A percentile compares a stretch with the other conserved stretches of the same genome.
phyloP scores from a whole-genome alignment of 345 rosid species.

The Populus pruinosa region DNA sequence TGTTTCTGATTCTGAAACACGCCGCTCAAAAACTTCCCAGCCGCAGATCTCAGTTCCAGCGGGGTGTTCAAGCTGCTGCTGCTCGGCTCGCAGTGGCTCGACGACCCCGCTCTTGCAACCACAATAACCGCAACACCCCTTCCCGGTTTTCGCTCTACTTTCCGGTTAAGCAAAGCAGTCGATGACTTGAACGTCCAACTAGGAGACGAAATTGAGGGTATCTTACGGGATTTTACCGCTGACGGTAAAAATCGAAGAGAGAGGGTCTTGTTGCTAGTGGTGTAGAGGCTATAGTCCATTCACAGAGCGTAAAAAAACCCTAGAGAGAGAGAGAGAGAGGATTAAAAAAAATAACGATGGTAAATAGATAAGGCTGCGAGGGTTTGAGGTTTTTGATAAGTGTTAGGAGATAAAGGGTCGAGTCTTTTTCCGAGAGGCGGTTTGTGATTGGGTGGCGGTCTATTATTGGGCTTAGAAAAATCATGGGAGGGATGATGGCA shows the following conservation, averaged over 20 bases:
- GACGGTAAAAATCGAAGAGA: slow-evolving; percentile 32
- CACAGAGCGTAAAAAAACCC: slow-evolving; percentile 5
- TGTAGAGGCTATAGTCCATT: slow-evolving; percentile 53
- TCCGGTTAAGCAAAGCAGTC: slow-evolving; percentile 4
- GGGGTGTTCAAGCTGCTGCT: slow-evolving; percentile 67
- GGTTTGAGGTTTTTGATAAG: not conserved
- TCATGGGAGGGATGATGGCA: too few relatives aligned
- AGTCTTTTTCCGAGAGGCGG: too few relatives aligned
- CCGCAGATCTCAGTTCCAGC: slow-evolving; percentile 59
- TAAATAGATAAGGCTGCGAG: too few relatives aligned
- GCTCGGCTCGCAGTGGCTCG: slow-evolving; percentile 75
- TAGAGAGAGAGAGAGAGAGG: too few relatives aligned
- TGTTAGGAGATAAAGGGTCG: not conserved
- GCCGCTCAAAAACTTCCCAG: slow-evolving; percentile 66
- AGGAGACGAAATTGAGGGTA: not conserved
- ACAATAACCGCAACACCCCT: slow-evolving; percentile 9
- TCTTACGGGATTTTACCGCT: slow-evolving; percentile 12
- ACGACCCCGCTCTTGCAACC: slow-evolving; percentile 49
- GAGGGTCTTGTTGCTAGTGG: slow-evolving; percentile 25
- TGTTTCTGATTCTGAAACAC: slow-evolving; percentile 75
- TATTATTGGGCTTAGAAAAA: too few relatives aligned
- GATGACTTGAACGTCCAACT: not conserved
- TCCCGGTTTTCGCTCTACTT: not conserved
- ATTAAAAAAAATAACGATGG: too few relatives aligned
- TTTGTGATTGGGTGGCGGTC: too few relatives aligned